Base-by-base conservation (phyloP, 108 stramenopile species). In the Skeletonema grethae region DNA sequence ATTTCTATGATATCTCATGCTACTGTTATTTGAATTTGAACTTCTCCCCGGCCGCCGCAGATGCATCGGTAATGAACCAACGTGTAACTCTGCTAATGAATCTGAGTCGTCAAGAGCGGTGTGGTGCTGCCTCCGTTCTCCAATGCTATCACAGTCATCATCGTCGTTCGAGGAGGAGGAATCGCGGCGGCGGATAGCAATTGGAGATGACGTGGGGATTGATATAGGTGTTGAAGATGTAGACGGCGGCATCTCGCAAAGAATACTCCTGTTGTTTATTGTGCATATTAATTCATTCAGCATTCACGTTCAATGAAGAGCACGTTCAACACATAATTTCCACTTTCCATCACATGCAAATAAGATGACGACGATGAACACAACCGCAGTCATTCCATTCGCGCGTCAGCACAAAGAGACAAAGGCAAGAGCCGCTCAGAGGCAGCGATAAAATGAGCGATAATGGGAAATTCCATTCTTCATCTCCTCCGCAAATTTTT, bases 51-150 rank as follows among this genome's bases (percentile, higher is more conserved):
- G 46, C 35, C 78, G 50, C 24, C 66, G 63, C 34, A 79, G 57
- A 68, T 79, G 71, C 66, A 67, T 56, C 3, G 78, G 78, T 60
- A 79, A 36, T 4, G 78, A 79, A 9, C 78, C 78, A 3, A 79
- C 78, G n/a, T 30, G 41, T 66, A 79, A 35, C 20, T 72, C 78
- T 7, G 60, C 65, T 22, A 72, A 22, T 1, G 78, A 67, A 46
- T 67, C 70, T 4, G 78, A 57, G 13, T 65, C 25, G 39, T 63
- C 39, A 35, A 69, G 67, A n/a, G 75, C 67, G 29, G 68, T 6
- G n/a, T 29, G 57, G 10, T 60, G 45, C 2, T 43, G 41, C 10
- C 41, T n/a, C 22, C 50, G 5, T 11, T 32, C 60, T 18, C 48
- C 43, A 15, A 30, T 30, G 61, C 69, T 20, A 20, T 57, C 35